Evolutionary conservation across 768 basidiomycete genomes (phyloP).

Genomic region (Suillus occidentalis): DNA sequence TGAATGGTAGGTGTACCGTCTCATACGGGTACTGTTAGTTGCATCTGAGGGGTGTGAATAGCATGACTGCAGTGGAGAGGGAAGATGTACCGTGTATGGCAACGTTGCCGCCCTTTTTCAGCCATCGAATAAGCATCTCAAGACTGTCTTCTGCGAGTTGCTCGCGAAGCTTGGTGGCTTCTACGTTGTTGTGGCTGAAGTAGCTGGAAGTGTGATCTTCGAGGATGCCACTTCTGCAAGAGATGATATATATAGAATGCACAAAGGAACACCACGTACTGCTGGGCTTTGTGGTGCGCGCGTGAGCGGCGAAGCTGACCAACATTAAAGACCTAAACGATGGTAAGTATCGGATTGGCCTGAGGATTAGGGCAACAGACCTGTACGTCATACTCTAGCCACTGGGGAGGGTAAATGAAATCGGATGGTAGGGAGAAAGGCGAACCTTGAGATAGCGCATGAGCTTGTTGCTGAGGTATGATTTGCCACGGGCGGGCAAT

Average conservation of each 20-base stretch:
- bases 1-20: conserved; percentile 53
- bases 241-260: conserved; percentile 4
- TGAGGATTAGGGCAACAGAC: conserved; percentile 34
- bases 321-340: conserved; percentile 89
- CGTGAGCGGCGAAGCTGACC: conserved; percentile 89
- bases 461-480: conserved; percentile 96
- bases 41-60: conserved; percentile 61
- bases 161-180: conserved; percentile 78
- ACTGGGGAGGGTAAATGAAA: conserved; percentile 48
- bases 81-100: conserved; percentile 83
- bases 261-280: conserved; percentile 42
- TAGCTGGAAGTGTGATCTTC: conserved; percentile 91
- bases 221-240: conserved; percentile 68
- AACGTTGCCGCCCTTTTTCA: conserved; percentile 94
- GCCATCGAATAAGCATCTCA: conserved; percentile 93
- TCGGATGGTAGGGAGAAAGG: conserved; percentile 9
- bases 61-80: background rate
- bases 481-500: conserved; percentile 96
- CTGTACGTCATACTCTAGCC: conserved; percentile 98
- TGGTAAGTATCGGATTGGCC: conserved; percentile 5
- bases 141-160: conserved; percentile 86
- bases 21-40: conserved; percentile 82
- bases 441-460: conserved; percentile 91
- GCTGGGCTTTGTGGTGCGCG: conserved; percentile 75
- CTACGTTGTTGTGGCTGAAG: conserved; percentile 83